phyloP scores from a whole-genome alignment of 805 yeast species.

The Blastobotrys terrestris region DNA sequence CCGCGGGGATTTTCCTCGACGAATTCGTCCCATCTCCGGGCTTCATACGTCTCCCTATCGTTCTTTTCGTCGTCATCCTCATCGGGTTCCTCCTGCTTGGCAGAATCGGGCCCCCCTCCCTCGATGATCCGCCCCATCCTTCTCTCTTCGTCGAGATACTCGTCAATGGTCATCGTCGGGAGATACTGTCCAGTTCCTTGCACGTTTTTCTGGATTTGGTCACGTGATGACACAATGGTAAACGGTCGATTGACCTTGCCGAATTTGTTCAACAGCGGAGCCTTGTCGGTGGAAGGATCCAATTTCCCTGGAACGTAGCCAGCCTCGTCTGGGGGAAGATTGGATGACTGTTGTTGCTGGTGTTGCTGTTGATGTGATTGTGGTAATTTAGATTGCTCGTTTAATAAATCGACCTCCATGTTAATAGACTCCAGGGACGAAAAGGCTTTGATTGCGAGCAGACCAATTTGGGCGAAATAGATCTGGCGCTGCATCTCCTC shows the following conservation, averaged over 20 bases:
- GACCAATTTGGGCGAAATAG: slow-evolving; percentile 48
- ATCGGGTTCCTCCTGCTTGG: slow-evolving; percentile 38
- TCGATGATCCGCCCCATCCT: slow-evolving; percentile 70
- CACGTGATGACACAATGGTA: slow-evolving; percentile 52
- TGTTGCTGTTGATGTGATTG: slow-evolving; percentile 4
- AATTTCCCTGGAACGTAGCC: background rate
- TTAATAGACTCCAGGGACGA: slow-evolving; percentile 49
- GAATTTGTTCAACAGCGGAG: slow-evolving; percentile 46
- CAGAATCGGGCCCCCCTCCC: slow-evolving; percentile 25
- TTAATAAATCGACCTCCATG: slow-evolving; percentile 64
- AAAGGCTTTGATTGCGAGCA: slow-evolving; percentile 49
- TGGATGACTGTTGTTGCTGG: slow-evolving; percentile 2
- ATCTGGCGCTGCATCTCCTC: slow-evolving; percentile 60
- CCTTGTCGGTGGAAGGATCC: slow-evolving; percentile 5
- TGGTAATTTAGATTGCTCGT: slow-evolving; percentile 36
- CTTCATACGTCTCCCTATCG: slow-evolving; percentile 65
- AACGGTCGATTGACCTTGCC: slow-evolving; percentile 86
- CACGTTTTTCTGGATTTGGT: slow-evolving; percentile 56
- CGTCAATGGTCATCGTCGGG: slow-evolving; percentile 94
- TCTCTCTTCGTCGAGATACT: slow-evolving; percentile 78
- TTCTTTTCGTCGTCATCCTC: slow-evolving; percentile 57
- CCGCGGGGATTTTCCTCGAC: slow-evolving; percentile 81
- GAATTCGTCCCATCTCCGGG: slow-evolving; percentile 91
- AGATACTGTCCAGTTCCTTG: slow-evolving; percentile 87
- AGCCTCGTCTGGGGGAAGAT: background rate